Evolutionary conservation across 2,329 filamentous ascomycete species (phyloP).

Genomic region (Phyllachora maydis): DNA sequence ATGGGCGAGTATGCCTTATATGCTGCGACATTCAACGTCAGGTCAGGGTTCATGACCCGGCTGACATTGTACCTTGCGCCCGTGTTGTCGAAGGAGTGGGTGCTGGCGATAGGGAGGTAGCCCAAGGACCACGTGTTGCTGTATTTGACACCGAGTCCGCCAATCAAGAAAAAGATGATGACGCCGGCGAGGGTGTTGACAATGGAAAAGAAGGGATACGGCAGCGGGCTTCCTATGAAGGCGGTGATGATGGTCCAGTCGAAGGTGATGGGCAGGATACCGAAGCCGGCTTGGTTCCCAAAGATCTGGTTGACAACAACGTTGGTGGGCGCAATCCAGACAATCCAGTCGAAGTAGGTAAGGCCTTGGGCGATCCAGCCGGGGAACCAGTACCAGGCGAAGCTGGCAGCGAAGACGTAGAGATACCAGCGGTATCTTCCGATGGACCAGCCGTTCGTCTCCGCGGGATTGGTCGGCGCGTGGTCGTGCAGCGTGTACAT

Average conservation of each 20-base stretch:
- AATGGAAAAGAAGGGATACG: conserved; percentile 11
- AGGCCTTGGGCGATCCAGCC: conserved; percentile 27
- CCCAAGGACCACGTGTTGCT: conserved; percentile 11
- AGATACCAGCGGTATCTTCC: conserved; percentile 39
- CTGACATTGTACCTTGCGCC: conserved; percentile 11
- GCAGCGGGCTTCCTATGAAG: conserved; percentile 10
- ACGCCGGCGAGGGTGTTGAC: conserved; percentile 10
- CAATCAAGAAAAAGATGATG: conserved; percentile 11
- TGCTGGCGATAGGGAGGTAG: conserved; percentile 11
- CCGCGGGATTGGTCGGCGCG: conserved; percentile 22
- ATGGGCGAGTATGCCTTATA: conserved; percentile 14
- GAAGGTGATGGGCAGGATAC: conserved; percentile 10
- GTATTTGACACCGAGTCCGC: conserved; percentile 12
- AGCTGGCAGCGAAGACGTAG: conserved; percentile 25
- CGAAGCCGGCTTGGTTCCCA: conserved; percentile 3
- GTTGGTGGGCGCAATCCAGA: conserved; percentile 1
- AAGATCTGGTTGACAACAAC: conserved; percentile 1
- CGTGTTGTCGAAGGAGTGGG: conserved; percentile 12
- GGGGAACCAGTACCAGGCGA: conserved; percentile 31
- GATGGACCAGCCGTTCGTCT: conserved; percentile 35
- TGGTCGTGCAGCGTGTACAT: conserved; percentile 43
- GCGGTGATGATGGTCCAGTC: conserved; percentile 13
- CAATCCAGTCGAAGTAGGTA: conserved; percentile 11
- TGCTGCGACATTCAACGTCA: conserved; percentile 9
- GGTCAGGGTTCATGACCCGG: conserved; percentile 7